Evolutionary conservation across 257 asterid species (phyloP).

Genomic region (Petrea volubilis): DNA sequence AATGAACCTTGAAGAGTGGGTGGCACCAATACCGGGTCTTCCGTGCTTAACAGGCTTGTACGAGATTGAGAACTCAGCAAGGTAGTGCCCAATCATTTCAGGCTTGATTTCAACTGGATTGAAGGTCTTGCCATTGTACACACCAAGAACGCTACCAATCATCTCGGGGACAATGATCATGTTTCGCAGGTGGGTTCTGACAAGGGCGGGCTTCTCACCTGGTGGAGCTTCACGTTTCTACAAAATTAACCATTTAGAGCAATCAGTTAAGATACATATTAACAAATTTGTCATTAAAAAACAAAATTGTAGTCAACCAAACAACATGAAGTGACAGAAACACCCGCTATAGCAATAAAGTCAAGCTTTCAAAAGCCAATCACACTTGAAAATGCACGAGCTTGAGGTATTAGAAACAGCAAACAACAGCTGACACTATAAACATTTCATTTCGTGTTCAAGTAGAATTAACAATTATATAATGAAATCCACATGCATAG

Average conservation of each 20-base stretch:
- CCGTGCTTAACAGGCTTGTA: constrained; percentile 93
- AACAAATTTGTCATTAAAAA: not conserved
- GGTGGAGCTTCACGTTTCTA: constrained; percentile 83
- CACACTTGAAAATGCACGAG: no score
- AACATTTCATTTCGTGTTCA: not conserved
- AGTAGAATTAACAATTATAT: not conserved
- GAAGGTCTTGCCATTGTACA: constrained; percentile 85
- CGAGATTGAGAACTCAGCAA: constrained; percentile 80
- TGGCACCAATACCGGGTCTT: constrained; percentile 93
- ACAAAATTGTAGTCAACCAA: not conserved
- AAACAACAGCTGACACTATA: not conserved
- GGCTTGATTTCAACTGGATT: constrained; percentile 86
- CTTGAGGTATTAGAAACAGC: not conserved
- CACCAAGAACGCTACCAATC: constrained; percentile 85
- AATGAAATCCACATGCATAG: not conserved
- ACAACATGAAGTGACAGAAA: not conserved
- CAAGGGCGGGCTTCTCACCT: constrained; percentile 84
- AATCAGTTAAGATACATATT: not conserved
- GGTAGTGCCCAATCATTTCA: constrained; percentile 79
- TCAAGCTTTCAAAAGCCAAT: no score
- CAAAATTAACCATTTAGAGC: not conserved
- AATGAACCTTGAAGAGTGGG: constrained; percentile 92
- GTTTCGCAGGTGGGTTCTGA: constrained; percentile 75
- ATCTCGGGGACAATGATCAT: constrained; percentile 90
- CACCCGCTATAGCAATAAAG: no score